These are phyloP conservation scores for Sanguinoderma infundibulare DNA, from an alignment of 1,284 basidiomycete species.

Conservation along the genomic window DNA sequence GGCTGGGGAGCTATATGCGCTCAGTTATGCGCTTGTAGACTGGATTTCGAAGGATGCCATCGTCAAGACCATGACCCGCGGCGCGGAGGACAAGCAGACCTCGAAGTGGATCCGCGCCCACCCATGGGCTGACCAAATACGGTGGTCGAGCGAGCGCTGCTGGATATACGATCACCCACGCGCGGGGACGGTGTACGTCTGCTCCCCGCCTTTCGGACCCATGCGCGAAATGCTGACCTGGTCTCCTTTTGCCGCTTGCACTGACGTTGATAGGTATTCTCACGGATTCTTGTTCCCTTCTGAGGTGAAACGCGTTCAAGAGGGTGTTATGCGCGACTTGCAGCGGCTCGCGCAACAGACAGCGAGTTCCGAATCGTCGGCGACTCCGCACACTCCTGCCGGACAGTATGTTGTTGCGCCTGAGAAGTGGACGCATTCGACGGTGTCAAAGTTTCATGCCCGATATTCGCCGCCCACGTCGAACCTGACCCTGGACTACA, in stretches of 20 bases:
- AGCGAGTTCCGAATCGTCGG: constrained; percentile 16
- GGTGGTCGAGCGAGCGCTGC: constrained; percentile 92
- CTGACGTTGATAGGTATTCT: constrained; percentile 65
- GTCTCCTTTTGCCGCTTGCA: no score
- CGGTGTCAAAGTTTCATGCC: constrained; percentile 84
- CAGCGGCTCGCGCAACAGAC: constrained; percentile 25
- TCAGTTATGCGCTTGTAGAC: constrained; percentile 90
- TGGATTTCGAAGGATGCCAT: constrained; percentile 82
- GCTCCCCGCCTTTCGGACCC: not conserved
- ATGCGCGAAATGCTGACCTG: not conserved
- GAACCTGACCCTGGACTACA: constrained; percentile 72
- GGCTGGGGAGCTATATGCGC: constrained; percentile 94
- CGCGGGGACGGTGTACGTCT: constrained; percentile 83
- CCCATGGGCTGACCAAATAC: constrained; percentile 79
- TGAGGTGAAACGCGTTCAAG: constrained; percentile 74
- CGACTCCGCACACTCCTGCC: constrained; percentile 9
- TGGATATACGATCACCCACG: constrained; percentile 99
- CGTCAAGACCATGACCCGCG: constrained; percentile 72
- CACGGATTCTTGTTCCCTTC: constrained; percentile 98
- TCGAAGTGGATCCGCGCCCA: constrained; percentile 93
- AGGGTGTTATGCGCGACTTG: constrained; percentile 39
- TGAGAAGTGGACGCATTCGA: constrained; percentile 77
- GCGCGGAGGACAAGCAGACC: constrained; percentile 96
- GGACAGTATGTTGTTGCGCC: constrained; percentile 45
- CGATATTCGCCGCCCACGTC: constrained; percentile 77